phyloP scores from a whole-genome alignment of 345 rosid genomes.

The Eucalyptus urophylla region DNA sequence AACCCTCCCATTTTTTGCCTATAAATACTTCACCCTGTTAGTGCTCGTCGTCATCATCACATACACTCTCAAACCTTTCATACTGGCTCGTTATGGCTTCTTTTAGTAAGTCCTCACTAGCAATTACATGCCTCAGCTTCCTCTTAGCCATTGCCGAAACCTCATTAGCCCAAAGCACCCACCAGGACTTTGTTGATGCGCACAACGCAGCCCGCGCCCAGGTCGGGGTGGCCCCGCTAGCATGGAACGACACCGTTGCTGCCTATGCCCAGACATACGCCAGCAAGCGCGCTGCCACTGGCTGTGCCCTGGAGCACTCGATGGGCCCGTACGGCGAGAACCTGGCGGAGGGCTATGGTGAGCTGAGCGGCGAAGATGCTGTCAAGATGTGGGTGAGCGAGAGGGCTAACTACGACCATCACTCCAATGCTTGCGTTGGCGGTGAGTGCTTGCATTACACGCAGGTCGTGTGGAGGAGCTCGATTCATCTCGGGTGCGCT shows the following conservation, averaged over 20 bases:
- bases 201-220: constrained; percentile 36
- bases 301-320: constrained; percentile 40
- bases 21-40: background rate
- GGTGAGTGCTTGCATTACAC: constrained; percentile 43
- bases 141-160: background rate
- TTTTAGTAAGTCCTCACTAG: background rate
- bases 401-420: constrained; percentile 28
- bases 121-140: background rate
- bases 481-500: constrained; percentile 54
- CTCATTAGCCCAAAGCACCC: constrained; percentile 9
- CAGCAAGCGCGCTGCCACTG: background rate
- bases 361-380: constrained; percentile 19
- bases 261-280: constrained; percentile 32
- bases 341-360: constrained; percentile 30
- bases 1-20: background rate
- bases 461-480: constrained; percentile 56
- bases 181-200: constrained; percentile 23
- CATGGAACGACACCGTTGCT: constrained; percentile 36
- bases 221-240: constrained; percentile 22
- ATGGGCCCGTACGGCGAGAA: constrained; percentile 63
- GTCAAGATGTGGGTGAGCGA: constrained; percentile 48
- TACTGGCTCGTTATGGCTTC: background rate
- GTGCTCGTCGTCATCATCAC: background rate
- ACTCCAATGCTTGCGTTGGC: constrained; percentile 32
- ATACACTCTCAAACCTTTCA: background rate